Conservation (phyloP, 2,329 filamentous ascomycete genomes). For the Pyrenophora graminea region DNA sequence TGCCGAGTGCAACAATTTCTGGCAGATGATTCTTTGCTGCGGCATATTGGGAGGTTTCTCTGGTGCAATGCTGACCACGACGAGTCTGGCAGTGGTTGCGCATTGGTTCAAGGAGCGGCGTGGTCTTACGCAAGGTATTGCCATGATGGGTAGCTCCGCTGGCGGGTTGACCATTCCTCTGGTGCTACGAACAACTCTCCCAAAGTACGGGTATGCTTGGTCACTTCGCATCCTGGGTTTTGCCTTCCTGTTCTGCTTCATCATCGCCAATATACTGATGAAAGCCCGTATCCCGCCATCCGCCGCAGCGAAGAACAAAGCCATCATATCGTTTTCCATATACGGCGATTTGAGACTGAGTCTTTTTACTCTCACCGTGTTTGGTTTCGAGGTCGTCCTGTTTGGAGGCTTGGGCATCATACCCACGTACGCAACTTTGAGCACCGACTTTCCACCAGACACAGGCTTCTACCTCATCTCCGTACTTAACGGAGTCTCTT, state of each 20-base stretch:
- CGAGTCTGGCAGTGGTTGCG: conserved; percentile 41
- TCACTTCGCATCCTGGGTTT: conserved; percentile 48
- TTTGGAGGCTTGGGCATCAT: conserved; percentile 48
- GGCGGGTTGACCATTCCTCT: conserved; percentile 46
- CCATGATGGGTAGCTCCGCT: conserved; percentile 44
- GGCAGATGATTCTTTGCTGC: conserved; percentile 50
- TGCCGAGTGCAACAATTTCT: conserved; percentile 45
- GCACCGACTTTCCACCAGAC: conserved; percentile 37
- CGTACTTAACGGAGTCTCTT: conserved; percentile 48
- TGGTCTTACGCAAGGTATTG: conserved; percentile 46
- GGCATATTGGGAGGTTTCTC: conserved; percentile 47
- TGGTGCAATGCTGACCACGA: conserved; percentile 47
- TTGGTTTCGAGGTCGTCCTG: conserved; percentile 46
- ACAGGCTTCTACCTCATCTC: conserved; percentile 46
- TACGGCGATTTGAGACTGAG: conserved; percentile 41
- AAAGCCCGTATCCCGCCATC: conserved; percentile 42
- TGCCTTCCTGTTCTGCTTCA: conserved; percentile 38
- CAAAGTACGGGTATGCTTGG: conserved; percentile 45
- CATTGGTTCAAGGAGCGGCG: conserved; percentile 48
- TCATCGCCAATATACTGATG: conserved; percentile 40
- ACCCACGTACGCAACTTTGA: conserved; percentile 49
- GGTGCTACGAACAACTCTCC: conserved; percentile 39
- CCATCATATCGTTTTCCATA: conserved; percentile 43
- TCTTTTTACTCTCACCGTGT: conserved; percentile 43
- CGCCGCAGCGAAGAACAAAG: conserved; percentile 36